Conservation (phyloP, 2,329 filamentous ascomycete genomes). For the Cryphonectria parasitica region DNA sequence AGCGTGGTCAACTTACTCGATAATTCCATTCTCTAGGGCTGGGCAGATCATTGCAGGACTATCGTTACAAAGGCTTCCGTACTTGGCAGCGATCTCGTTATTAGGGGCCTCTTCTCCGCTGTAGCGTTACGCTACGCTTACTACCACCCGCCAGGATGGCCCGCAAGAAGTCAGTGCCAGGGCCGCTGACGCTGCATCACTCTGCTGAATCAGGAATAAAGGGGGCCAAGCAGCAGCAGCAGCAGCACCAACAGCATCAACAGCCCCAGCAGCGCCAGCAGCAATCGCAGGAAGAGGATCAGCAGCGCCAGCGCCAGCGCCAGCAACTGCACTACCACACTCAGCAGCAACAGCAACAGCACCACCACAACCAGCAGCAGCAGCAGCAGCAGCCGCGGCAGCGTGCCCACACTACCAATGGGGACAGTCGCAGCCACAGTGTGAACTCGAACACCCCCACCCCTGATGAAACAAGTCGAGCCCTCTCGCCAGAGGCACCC, state of each 20-base stretch:
- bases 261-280: not conserved
- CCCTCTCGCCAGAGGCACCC: slow-evolving; percentile 34
- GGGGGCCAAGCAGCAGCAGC: not conserved
- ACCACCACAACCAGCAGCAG: not conserved
- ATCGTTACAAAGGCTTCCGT: not conserved
- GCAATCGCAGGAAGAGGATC: not conserved
- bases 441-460: slow-evolving; percentile 30
- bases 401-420: not conserved
- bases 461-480: slow-evolving; percentile 34
- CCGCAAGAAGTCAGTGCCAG: slow-evolving; percentile 29
- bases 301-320: slow-evolving; percentile 4
- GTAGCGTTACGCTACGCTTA: not conserved
- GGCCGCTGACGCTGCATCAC: slow-evolving; percentile 21
- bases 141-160: slow-evolving; percentile 16
- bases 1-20: not conserved
- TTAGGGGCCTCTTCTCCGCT: not conserved
- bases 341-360: slow-evolving; percentile 3
- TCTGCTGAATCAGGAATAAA: not conserved
- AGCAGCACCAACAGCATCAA: not conserved
- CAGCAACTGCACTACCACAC: slow-evolving; percentile 6
- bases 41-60: not conserved
- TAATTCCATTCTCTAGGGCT: not conserved
- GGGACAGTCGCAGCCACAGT: slow-evolving; percentile 15
- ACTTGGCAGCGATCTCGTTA: not conserved
- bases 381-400: slow-evolving; percentile 3